Evolutionary conservation across 169 alveolate species (phyloP).

Genomic region (Eimeria brunetti): DNA sequence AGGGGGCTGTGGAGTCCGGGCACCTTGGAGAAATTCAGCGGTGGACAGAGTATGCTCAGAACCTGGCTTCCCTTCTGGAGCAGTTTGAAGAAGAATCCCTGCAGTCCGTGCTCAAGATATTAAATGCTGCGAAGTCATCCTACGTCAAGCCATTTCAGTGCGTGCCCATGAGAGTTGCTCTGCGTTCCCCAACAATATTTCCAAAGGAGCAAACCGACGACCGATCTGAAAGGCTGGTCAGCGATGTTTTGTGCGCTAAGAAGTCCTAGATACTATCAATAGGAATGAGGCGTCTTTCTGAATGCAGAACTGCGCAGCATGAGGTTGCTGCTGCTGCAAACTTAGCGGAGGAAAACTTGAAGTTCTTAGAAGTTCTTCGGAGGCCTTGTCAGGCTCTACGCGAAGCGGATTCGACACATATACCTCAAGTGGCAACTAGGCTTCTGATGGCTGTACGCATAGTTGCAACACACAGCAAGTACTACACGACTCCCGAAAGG

Average conservation of each 20-base stretch:
- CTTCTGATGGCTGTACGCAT: constrained; percentile 94
- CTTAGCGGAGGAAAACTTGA: constrained; percentile 93
- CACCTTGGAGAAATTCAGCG: constrained; percentile 95
- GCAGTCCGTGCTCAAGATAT: constrained; percentile 89
- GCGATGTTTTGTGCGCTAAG: neutral
- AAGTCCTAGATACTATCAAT: neutral
- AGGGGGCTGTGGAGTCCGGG: constrained; percentile 92
- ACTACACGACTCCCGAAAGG: constrained; percentile 92
- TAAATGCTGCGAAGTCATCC: constrained; percentile 91
- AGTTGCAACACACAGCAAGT: constrained; percentile 92
- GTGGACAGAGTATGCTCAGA: constrained; percentile 93
- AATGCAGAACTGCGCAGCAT: constrained; percentile 87
- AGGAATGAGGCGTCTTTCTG: neutral
- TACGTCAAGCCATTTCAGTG: constrained; percentile 90
- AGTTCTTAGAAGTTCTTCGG: constrained; percentile 90
- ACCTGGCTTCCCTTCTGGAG: constrained; percentile 89
- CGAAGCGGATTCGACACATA: constrained; percentile 91
- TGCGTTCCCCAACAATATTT: neutral
- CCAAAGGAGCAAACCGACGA: neutral
- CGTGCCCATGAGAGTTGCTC: constrained; percentile 8
- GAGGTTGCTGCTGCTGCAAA: constrained; percentile 90
- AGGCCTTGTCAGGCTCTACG: constrained; percentile 93
- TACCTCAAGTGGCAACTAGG: constrained; percentile 91
- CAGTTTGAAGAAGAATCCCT: constrained; percentile 92
- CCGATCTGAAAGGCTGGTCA: neutral